Evolutionary conservation across 73 alveolate genomes (phyloP), one percentile per base, ranked within the genome.

Genomic region (Uronychia setigera): DNA sequence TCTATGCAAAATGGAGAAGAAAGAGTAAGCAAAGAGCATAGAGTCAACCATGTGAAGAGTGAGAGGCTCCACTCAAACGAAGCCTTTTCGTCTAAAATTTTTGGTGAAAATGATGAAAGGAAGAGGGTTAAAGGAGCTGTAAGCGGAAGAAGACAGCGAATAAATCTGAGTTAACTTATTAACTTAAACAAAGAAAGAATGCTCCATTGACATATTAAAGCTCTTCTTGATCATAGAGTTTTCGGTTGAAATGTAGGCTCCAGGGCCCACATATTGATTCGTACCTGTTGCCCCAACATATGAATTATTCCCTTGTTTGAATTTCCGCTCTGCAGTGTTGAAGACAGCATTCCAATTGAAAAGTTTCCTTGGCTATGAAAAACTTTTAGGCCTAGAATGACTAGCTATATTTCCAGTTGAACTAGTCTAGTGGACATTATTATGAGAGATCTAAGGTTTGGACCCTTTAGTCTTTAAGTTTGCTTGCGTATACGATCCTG

Each of bases 221-320:
- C 93, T 85, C 81, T 90, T 90, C 80, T 90, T 90, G 1, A 90
- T 74, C 95, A 90, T 90, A 34, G 95, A 76, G 81, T 88, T 87
- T 0, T 90, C 92, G 27, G 82, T 85, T 74, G 80, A 34, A 29
- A 90, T 35, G 81, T 90, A 90, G 26, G 95, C 78, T 14, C 95
- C 95, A 26, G 95, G 95, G 28, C 95, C 95, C 26, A 90, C 84
- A 1, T 27, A 58, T 29, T 79, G 29, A 19, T 33, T 76, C 25
- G 95, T 90, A 5, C 93, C 90, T 11, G 90, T 60, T 57, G 59
- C 31, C 29, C 77, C 26, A 0, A 90, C 74, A 57, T 90, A 90
- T 14, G 90, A 79, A 28, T 85, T 74, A 27, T 13, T 30, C 1
- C 95, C 95, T 60, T 80, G 57, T 29, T 89, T 83, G 87, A 89